Percentiles rank a stretch among this genome's conserved stretches.
These are phyloP conservation scores for Sparassis latifolia DNA, from an alignment of 1,284 basidiomycete species.

Conservation along the genomic window DNA sequence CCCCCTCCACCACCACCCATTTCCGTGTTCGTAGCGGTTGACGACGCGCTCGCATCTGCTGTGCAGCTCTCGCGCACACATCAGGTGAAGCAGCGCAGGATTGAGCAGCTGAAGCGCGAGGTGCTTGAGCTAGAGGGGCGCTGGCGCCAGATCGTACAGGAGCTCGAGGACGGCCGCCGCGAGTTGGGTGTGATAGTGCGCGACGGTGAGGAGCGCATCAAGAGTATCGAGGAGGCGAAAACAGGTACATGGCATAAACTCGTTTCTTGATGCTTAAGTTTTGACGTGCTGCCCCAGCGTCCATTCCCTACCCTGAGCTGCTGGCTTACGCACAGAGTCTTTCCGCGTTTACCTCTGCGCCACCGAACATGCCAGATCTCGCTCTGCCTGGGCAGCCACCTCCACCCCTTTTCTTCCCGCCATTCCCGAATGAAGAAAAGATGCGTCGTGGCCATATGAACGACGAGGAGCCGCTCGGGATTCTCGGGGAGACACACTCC, in stretches of 20 bases:
- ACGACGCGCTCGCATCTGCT: conserved; percentile 54
- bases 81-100: conserved; percentile 66
- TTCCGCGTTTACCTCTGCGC: conserved; percentile 77
- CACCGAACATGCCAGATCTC: conserved; percentile 75
- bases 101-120: conserved; percentile 63
- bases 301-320: conserved; percentile 74
- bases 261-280: too few species aligned
- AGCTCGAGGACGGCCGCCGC: conserved; percentile 55
- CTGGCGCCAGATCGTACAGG: conserved; percentile 60
- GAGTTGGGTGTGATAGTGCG: conserved; percentile 62
- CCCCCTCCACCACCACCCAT: conserved; percentile 58
- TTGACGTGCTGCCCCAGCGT: conserved; percentile 33
- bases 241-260: conserved; percentile 40
- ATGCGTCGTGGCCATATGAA: conserved; percentile 76
- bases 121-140: conserved; percentile 57
- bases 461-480: conserved; percentile 67
- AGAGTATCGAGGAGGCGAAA: conserved; percentile 63
- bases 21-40: conserved; percentile 52
- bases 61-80: conserved; percentile 62
- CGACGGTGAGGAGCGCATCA: conserved; percentile 65
- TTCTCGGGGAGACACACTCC: conserved; percentile 71
- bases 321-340: conserved; percentile 76
- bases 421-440: conserved; percentile 82
- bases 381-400: conserved; percentile 61
- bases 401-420: conserved; percentile 74